Percentiles rank a stretch among this genome's conserved stretches.
These are phyloP conservation scores for Suhomyces guaymorum DNA, from an alignment of 1,139 yeast genomes.

Conservation along the genomic window DNA sequence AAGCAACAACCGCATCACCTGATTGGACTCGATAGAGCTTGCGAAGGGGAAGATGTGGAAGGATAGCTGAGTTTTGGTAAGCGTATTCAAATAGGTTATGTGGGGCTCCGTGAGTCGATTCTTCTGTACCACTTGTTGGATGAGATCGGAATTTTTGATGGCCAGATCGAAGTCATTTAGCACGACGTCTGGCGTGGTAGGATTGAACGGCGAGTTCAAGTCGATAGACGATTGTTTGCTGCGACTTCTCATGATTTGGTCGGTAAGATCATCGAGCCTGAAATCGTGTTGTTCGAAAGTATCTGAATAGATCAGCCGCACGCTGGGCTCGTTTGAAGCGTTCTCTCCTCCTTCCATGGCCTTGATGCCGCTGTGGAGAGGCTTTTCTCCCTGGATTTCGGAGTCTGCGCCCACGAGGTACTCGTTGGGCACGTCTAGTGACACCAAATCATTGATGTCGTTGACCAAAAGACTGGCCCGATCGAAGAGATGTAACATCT, in stretches of 20 bases:
- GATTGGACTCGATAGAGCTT: slow-evolving; percentile 36
- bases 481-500: slow-evolving; percentile 37
- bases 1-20: slow-evolving; percentile 34
- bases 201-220: slow-evolving; percentile 5
- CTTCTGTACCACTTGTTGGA: slow-evolving; percentile 26
- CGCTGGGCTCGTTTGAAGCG: slow-evolving; percentile 8
- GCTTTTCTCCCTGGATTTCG: no score
- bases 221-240: slow-evolving; percentile 6
- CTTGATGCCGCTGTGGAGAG: no score
- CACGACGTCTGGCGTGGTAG: slow-evolving; percentile 5
- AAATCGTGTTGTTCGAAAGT: slow-evolving; percentile 12
- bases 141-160: slow-evolving; percentile 23
- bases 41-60: slow-evolving; percentile 44
- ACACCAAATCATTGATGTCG: slow-evolving; percentile 47
- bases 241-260: slow-evolving; percentile 9
- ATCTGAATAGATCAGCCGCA: slow-evolving; percentile 9
- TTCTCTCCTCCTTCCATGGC: no score
- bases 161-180: slow-evolving; percentile 8
- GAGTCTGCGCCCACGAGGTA: slow-evolving; percentile 2
- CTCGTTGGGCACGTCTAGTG: slow-evolving; percentile 8
- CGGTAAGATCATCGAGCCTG: slow-evolving; percentile 11
- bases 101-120: slow-evolving; percentile 33
- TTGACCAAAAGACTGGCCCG: slow-evolving; percentile 54
- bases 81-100: slow-evolving; percentile 30
- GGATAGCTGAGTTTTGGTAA: slow-evolving; percentile 32